Base-by-base conservation (phyloP, 106 monocot species). In the Dendrobium officinale region DNA sequence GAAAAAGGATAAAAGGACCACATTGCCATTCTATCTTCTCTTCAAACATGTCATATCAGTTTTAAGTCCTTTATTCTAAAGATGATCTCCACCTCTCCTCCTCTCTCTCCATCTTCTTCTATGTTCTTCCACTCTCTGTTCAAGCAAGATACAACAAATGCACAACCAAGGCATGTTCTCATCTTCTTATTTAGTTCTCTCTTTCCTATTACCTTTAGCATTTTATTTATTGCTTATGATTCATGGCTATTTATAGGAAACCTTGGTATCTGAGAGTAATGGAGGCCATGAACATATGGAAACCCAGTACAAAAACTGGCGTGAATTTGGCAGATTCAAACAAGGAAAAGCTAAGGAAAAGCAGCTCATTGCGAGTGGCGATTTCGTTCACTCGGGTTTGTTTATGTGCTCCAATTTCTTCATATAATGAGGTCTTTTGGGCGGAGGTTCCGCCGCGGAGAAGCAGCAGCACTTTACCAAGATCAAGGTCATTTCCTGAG, bases 361-460 rank as follows among this genome's bases (percentile, higher is more conserved):
- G 85, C 22, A 75, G 91, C 16, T 96, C 96, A 1, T 54, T 90
- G 19, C 85, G 79, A 37, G 84, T 83, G 5, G 91, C 90, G 2
- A 66, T 86, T 27, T 90, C 93, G 0, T 90, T 93, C 87, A 96
- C 93, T 5, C 73, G 91, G 3, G 90, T 88, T 2, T 96, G 96
- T 54, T 84, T 96, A 5, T 96, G 96, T 18, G 88, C 93, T 4
- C 93, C 93, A 0, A 85, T 96, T 26, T 95, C 95, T 5, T 86
- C 91, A 10, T 87, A 96, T 79, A 84, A 84, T 37, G 93, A 91
- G 74, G 80, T 80, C 4, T 90, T 93, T 45, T 89, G 79, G 27
- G 78, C 85, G 0, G 91, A 87, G 9, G 66, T 81, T 7, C 84
- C 85, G 2, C 91, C 82, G 13, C 81, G 91, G 41, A 81, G 91